Evolutionary conservation across 177 flowering plant species (phyloP), one percentile per base, ranked within the genome.

Genomic region (Vitis hybrid): DNA sequence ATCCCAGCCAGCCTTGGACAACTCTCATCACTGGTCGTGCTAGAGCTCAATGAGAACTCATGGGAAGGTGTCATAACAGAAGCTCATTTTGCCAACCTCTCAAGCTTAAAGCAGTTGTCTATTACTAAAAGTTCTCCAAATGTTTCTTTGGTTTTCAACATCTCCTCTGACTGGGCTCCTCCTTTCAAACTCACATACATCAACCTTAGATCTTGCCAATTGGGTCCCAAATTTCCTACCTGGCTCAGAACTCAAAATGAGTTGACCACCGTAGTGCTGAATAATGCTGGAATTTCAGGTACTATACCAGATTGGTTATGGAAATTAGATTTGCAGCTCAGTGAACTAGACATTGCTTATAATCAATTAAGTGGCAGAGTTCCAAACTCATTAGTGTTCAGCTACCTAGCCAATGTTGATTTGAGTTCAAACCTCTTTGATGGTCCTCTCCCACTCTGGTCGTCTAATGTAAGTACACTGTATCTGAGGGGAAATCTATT

Each of bases 281-380:
- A 6, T 0, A 62, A 69, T 39, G 14, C 2, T 8, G 18, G 60
- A 6, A 72, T 79, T 26, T 69, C 67, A 21, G 81, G 17, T 11
- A 62, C 30, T 34, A 54, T 79, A n/a, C 81, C 79, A 3, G 67
- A 75, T 9, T 79, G 79, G 79, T 69, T 79, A 14, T 68, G 62
- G 71, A 17, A 70, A 18, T 62, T 70, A 18, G 19, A 56, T 65
- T 14, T 63, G 14, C 2, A 17, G 17, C 39, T 75, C 1, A 2
- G 14, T 26, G 13, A 18, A 1, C 45, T 69, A 1, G 70, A 69
- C 17, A 2, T 79, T 1, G 7, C 49, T 11, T 4, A 49, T 14
- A 79, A 79, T 39, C 68, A 71, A 3, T 18, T 75, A 19, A 39
- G 32, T 1, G 75, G 77, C 7, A 64, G 19, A 49, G 54, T 68